Base-by-base conservation (phyloP, 2,329 filamentous ascomycete species). In the Fusarium xylarioides region DNA sequence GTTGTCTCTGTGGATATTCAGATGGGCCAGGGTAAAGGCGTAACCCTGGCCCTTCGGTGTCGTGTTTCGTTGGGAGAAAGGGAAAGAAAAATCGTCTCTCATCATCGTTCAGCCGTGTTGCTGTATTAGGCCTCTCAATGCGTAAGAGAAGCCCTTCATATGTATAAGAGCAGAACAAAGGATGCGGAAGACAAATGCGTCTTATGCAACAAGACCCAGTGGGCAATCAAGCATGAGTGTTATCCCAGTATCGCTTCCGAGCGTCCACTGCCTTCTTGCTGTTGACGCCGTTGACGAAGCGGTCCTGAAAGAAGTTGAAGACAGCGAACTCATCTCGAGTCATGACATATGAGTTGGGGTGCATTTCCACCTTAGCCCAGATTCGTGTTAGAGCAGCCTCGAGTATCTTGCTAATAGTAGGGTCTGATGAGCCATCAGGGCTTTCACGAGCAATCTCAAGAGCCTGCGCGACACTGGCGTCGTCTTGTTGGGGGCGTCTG, bases 251-350 rank as follows among this genome's bases (percentile, higher is more conserved):
- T 66, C 87, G 82, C 74, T 80, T 85, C 69, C 83, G 83, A 23
- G 88, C 88, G 42, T 80, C 81, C n/a, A 83, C 78, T 44, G 86
- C 86, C n/a, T 83, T 76, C 71, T 83, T 78, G 72, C 87, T 81
- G 66, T 89, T 88, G 35, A 84, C 80, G 78, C 87, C 81, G 67
- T 89, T 88, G 35, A 84, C 80, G 78, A 92, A 94, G 15, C 91
- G 88, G 70, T 88, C 82, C 70, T 93, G 91, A 81, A 92, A 95
- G 82, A 92, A 95, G 85, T 96, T 97, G 89, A 97, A 95, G 68
- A 97, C 87, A 61, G 93, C 90, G 78, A 96, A 97, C 82, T 97
- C 94, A 81, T 94, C 90, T 70, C 88, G 86, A 38, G 86, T 90
- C 85, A 97, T 90, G 72, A 96, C 82, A 81, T 95, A 97, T n/a